These are phyloP conservation scores for Paspalum vaginatum DNA, from an alignment of 176 grass and related monocot species.

Conservation along the genomic window DNA sequence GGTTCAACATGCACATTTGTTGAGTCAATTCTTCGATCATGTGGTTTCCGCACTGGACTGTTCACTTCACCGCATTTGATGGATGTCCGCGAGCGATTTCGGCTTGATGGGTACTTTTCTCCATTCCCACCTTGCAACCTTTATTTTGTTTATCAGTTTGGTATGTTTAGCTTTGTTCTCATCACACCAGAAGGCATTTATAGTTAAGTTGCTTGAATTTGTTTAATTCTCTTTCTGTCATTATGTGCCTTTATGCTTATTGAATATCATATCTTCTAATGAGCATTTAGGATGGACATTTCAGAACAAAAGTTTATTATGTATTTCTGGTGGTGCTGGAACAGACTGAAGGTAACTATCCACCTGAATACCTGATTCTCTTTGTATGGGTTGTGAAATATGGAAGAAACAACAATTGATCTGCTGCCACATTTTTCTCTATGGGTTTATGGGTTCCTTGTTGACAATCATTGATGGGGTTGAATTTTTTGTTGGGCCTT, in stretches of 20 bases:
- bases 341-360: slow-evolving; percentile 73
- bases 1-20: slow-evolving; percentile 90
- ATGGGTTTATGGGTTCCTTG: slow-evolving; percentile 24
- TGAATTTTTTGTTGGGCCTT: slow-evolving; percentile 36
- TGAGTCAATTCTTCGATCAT: slow-evolving; percentile 85
- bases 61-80: slow-evolving; percentile 95
- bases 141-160: slow-evolving; percentile 14
- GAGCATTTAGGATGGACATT: slow-evolving; percentile 67
- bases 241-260: slow-evolving; percentile 1
- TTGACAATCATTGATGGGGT: slow-evolving; percentile 20
- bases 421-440: slow-evolving; percentile 15
- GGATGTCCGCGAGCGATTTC: slow-evolving; percentile 85
- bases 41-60: slow-evolving; percentile 80
- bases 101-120: slow-evolving; percentile 73
- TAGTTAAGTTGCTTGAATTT: slow-evolving; percentile 1
- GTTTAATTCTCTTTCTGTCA: slow-evolving; percentile 18
- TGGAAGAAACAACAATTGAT: slow-evolving; percentile 24
- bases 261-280: slow-evolving; percentile 26
- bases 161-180: slow-evolving; percentile 18
- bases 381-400: background rate
- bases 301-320: slow-evolving; percentile 87
- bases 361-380: slow-evolving; percentile 9
- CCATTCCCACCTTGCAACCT: background rate
- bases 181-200: slow-evolving; percentile 23
- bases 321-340: slow-evolving; percentile 99